Conservation (phyloP, 345 rosid species). For the Citrus hindsii region DNA sequence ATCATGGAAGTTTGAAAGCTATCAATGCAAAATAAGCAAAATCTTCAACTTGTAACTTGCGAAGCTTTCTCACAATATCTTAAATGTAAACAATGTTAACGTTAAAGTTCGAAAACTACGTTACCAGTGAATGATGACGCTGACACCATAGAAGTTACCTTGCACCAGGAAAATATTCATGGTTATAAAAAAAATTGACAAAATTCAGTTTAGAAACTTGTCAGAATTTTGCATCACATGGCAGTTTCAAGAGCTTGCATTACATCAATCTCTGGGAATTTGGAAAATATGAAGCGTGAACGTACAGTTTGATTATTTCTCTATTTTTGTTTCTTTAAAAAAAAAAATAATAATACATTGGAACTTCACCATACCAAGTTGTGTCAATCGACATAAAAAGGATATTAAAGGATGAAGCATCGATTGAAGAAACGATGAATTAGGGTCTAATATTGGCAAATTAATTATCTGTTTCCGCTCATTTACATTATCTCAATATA, state of each 20-base stretch:
- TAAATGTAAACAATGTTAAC: neutral
- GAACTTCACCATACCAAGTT: neutral
- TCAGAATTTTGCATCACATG: neutral
- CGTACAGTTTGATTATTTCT: neutral
- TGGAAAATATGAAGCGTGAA: neutral
- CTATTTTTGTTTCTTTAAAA: neutral
- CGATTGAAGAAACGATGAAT: neutral
- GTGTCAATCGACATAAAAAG: neutral
- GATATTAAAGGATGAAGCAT: neutral
- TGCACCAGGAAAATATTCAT: too few species aligned
- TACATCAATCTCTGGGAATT: neutral
- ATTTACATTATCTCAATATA: neutral
- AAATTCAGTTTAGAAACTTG: neutral
- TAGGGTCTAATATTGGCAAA: slow-evolving; percentile 15
- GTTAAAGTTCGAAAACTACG: neutral
- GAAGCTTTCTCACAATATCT: neutral
- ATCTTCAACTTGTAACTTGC: neutral
- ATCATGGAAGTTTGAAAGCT: neutral
- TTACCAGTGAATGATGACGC: neutral
- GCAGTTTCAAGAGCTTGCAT: neutral
- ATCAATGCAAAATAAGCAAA: neutral
- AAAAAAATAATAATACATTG: neutral
- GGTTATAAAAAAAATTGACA: neutral
- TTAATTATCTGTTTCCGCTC: neutral
- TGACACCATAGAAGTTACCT: neutral